Evolutionary conservation across 108 stramenopile genomes (phyloP).

Genomic region (Cyclotella choctawhatcheeana): DNA sequence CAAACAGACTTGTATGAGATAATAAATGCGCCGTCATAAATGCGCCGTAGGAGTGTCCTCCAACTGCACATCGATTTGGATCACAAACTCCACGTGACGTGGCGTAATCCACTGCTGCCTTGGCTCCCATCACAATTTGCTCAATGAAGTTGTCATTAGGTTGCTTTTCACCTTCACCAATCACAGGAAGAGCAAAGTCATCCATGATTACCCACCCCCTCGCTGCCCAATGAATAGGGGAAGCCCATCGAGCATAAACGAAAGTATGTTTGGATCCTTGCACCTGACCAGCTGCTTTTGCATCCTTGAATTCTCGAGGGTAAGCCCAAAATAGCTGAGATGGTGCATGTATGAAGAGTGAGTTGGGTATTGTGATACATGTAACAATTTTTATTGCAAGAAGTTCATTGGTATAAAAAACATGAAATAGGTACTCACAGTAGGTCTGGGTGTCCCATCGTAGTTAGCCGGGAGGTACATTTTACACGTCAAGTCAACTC

Average conservation of each 20-base stretch:
- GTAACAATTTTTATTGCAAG: no score
- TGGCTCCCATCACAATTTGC: slow-evolving; percentile 55
- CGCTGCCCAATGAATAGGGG: slow-evolving; percentile 57
- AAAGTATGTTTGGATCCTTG: slow-evolving; percentile 47
- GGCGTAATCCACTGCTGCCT: slow-evolving; percentile 53
- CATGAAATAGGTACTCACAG: slow-evolving; percentile 8
- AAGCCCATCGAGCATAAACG: slow-evolving; percentile 51
- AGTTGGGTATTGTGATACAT: no score
- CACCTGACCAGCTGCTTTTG: slow-evolving; percentile 55
- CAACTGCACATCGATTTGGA: slow-evolving; percentile 55
- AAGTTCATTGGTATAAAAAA: neutral
- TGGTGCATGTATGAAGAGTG: no score
- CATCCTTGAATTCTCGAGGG: slow-evolving; percentile 56
- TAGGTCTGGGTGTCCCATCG: slow-evolving; percentile 52
- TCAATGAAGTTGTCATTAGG: slow-evolving; percentile 62
- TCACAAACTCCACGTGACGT: slow-evolving; percentile 51
- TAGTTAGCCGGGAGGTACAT: slow-evolving; percentile 56
- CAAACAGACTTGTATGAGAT: slow-evolving; percentile 56
- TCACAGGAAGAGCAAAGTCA: slow-evolving; percentile 51
- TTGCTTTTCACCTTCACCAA: slow-evolving; percentile 54
- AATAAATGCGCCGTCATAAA: slow-evolving; percentile 63
- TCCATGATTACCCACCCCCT: slow-evolving; percentile 58
- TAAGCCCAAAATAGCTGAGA: slow-evolving; percentile 54
- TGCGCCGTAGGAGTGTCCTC: slow-evolving; percentile 58
- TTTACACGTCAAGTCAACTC: slow-evolving; percentile 55